A percentile compares a stretch with the other conserved stretches of the same genome.
Conservation (phyloP, 2,329 filamentous ascomycete species). For the Dendryphion nanum region DNA sequence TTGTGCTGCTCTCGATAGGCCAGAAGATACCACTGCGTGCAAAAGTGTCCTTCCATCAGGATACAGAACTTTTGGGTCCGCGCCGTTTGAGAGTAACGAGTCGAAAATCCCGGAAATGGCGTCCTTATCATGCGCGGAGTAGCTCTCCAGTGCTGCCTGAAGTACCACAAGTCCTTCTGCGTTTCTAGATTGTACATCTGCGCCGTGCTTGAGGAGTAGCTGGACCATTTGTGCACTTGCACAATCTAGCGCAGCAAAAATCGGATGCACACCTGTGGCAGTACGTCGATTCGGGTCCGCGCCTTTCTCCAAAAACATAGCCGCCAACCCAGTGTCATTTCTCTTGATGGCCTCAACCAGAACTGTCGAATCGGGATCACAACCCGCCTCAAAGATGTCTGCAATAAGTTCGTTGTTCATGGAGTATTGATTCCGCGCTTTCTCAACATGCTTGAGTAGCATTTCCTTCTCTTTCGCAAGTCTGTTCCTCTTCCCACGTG, state of each 20-base stretch:
- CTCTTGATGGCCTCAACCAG: conserved; percentile 33
- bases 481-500: conserved; percentile 22
- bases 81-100: conserved; percentile 23
- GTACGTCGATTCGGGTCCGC: conserved; percentile 28
- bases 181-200: conserved; percentile 24
- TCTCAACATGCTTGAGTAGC: conserved; percentile 29
- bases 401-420: conserved; percentile 33
- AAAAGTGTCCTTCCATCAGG: conserved; percentile 30
- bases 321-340: conserved; percentile 23
- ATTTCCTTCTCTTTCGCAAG: conserved; percentile 32
- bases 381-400: conserved; percentile 31
- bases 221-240: conserved; percentile 23
- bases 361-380: conserved; percentile 31
- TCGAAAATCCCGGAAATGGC: conserved; percentile 19
- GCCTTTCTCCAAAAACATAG: conserved; percentile 30
- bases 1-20: conserved; percentile 18
- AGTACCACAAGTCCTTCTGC: conserved; percentile 22
- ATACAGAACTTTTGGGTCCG: conserved; percentile 19
- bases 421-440: conserved; percentile 23
- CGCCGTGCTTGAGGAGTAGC: conserved; percentile 25
- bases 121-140: conserved; percentile 22
- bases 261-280: conserved; percentile 19
- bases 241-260: conserved; percentile 29
- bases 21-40: conserved; percentile 22
- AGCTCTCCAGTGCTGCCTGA: conserved; percentile 25